These are phyloP conservation scores for Colletotrichum camelliae DNA, from an alignment of 2,329 filamentous ascomycete genomes.

Conservation along the genomic window DNA sequence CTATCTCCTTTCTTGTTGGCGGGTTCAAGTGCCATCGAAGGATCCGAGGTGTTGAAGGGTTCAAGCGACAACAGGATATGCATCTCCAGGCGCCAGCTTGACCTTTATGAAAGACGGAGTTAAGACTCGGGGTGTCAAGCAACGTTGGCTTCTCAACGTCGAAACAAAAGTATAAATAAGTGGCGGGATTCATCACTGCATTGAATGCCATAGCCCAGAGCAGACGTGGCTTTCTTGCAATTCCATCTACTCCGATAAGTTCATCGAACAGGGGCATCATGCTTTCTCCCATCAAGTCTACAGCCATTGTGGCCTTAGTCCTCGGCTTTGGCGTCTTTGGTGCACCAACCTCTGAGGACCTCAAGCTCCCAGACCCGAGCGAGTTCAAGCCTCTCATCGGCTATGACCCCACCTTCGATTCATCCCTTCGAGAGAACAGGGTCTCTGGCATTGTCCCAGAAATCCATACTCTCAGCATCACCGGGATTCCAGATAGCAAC, in stretches of 20 bases:
- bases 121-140: fast-evolving
- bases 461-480: not conserved
- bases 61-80: not conserved
- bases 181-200: not conserved
- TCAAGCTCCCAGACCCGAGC: not conserved
- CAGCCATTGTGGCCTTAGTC: not conserved
- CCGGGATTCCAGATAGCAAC: not conserved
- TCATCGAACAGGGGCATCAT: not conserved
- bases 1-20: fast-evolving
- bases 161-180: not conserved
- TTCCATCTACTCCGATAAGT: fast-evolving
- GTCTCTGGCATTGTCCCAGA: not conserved
- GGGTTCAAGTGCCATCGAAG: not conserved
- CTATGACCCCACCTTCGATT: not conserved
- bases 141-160: not conserved
- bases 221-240: not conserved
- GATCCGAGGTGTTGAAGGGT: not conserved
- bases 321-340: not conserved
- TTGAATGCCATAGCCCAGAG: fast-evolving
- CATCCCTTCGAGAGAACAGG: not conserved
- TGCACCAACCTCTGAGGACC: not conserved
- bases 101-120: not conserved
- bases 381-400: not conserved
- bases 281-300: not conserved
- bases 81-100: not conserved